A percentile compares a stretch with the other conserved stretches of the same genome.
Evolutionary conservation across 805 yeast species (phyloP).

Genomic region (Candida ulmi): DNA sequence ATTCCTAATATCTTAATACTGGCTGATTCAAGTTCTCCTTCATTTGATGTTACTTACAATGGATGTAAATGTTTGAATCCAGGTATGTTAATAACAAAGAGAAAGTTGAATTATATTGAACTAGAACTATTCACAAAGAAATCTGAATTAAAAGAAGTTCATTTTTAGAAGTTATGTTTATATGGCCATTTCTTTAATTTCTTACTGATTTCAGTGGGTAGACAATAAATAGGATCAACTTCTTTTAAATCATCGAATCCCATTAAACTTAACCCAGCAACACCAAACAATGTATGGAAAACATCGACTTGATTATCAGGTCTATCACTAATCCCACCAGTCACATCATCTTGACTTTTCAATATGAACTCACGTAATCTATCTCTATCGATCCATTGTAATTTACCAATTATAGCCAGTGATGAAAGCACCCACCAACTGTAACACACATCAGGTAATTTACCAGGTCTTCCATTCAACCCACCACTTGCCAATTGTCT

Average conservation of each 20-base stretch:
- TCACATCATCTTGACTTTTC: constrained; percentile 64
- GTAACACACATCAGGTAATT: constrained; percentile 95
- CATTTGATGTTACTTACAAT: constrained; percentile 70
- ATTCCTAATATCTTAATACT: constrained; percentile 63
- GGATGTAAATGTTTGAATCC: constrained; percentile 79
- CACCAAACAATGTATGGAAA: constrained; percentile 86
- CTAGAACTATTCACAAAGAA: constrained; percentile 57
- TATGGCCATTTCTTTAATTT: constrained; percentile 33
- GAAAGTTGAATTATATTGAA: constrained; percentile 63
- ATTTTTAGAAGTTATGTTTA: constrained; percentile 1
- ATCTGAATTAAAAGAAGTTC: constrained; percentile 40
- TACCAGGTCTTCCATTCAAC: constrained; percentile 92
- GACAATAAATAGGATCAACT: constrained; percentile 83
- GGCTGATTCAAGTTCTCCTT: constrained; percentile 67
- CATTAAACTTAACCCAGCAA: constrained; percentile 80
- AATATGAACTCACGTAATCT: constrained; percentile 65
- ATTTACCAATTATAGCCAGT: constrained; percentile 55
- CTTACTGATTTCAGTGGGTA: constrained; percentile 46
- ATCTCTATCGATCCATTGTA: constrained; percentile 72
- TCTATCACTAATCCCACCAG: constrained; percentile 91
- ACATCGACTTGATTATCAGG: constrained; percentile 90
- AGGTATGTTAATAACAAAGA: constrained; percentile 46
- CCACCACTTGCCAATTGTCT: constrained; percentile 87
- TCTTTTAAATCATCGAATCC: constrained; percentile 52
- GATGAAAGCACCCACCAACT: constrained; percentile 95